Percentiles rank a stretch among this genome's conserved stretches.
phyloP scores from a whole-genome alignment of 2,329 filamentous ascomycete species.

The Colletotrichum scovillei region DNA sequence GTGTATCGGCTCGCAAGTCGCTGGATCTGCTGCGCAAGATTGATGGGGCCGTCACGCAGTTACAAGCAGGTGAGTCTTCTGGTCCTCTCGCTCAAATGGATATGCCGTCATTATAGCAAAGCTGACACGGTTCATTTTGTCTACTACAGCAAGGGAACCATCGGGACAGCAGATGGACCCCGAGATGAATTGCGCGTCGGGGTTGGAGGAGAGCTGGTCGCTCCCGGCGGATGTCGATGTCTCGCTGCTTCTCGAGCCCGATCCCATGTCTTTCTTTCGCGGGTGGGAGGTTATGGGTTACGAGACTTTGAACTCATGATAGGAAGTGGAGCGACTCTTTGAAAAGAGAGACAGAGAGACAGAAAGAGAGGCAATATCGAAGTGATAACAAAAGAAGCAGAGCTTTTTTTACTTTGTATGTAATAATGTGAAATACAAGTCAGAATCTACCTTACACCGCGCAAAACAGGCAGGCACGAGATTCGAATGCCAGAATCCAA shows the following conservation, averaged over 20 bases:
- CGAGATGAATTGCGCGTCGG: background rate
- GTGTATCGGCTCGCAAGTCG: constrained; percentile 1
- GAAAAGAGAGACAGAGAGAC: background rate
- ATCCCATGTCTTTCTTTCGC: constrained; percentile 3
- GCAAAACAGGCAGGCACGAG: no score
- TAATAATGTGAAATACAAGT: background rate
- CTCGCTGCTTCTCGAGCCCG: background rate
- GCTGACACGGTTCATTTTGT: background rate
- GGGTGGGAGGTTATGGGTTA: background rate
- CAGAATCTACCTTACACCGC: no score
- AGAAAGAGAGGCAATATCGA: no score
- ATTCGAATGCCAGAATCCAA: no score
- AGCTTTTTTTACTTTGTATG: no score
- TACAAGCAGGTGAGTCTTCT: background rate
- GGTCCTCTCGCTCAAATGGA: no score
- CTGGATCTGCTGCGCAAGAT: constrained; percentile 12
- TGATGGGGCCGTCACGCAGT: background rate
- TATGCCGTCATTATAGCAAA: no score
- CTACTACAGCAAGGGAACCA: background rate
- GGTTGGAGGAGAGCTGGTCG: background rate
- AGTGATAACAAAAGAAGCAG: no score
- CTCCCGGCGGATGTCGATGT: background rate
- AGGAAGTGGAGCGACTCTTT: no score
- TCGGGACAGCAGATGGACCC: background rate
- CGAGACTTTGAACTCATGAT: background rate